Percentiles rank a stretch among this genome's conserved stretches.
These are phyloP conservation scores for Xerocomellus amylosporus DNA, from an alignment of 768 basidiomycete genomes.

Conservation along the genomic window DNA sequence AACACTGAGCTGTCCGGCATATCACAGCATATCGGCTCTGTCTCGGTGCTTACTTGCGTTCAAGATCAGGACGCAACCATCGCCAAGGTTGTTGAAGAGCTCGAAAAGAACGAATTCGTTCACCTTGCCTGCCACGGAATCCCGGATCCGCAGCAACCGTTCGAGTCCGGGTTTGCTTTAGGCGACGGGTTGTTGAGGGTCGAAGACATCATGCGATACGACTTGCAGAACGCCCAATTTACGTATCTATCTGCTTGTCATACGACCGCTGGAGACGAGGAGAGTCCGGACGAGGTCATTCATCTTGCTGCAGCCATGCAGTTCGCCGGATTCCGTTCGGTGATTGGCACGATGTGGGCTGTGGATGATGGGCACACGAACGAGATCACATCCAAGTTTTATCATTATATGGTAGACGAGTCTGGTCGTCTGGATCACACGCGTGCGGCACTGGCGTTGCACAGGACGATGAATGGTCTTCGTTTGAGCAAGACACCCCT, in stretches of 20 bases:
- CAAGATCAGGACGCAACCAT: not conserved
- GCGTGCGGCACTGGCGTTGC: not conserved
- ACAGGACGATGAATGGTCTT: not conserved
- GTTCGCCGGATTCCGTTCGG: slow-evolving; percentile 8
- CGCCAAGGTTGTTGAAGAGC: not conserved
- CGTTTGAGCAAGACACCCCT: not conserved
- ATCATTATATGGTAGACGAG: not conserved
- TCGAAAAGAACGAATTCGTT: not conserved
- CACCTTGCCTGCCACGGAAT: slow-evolving; percentile 25
- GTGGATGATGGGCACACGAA: slow-evolving; percentile 7
- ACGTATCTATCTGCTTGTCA: slow-evolving; percentile 28
- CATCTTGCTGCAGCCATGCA: slow-evolving; percentile 6
- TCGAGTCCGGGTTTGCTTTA: slow-evolving; percentile 17
- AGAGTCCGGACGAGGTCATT: not conserved
- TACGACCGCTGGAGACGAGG: not conserved
- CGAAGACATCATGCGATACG: slow-evolving; percentile 1
- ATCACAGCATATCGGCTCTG: not conserved
- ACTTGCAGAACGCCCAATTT: slow-evolving; percentile 5
- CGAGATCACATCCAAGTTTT: not conserved
- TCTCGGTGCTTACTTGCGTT: not conserved
- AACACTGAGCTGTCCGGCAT: not conserved
- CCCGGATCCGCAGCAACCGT: slow-evolving; percentile 9
- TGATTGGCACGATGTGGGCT: slow-evolving; percentile 14
- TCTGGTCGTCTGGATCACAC: slow-evolving; percentile 3
- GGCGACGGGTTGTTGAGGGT: not conserved